phyloP scores from a whole-genome alignment of 208 protist genomes.

The Crithidia acanthocephali region DNA sequence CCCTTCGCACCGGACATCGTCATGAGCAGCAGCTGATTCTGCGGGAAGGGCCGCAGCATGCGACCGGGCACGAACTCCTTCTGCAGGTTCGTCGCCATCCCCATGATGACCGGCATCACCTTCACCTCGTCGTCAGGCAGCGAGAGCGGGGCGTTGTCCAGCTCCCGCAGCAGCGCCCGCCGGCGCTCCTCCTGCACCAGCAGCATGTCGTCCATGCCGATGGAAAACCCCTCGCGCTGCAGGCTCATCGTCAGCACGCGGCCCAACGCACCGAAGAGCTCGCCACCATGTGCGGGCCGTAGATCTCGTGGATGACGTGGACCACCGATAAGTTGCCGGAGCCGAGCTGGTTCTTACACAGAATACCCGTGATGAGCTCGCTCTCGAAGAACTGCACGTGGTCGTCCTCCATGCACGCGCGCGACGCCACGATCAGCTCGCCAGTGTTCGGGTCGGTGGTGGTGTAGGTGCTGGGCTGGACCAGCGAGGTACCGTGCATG shows the following conservation, averaged over 20 bases:
- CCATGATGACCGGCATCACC: slow-evolving; percentile 81
- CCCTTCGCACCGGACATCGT: slow-evolving; percentile 99
- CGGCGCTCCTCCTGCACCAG: slow-evolving; percentile 84
- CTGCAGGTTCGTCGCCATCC: slow-evolving; percentile 80
- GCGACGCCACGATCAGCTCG: slow-evolving; percentile 39
- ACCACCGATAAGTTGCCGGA: slow-evolving; percentile 87
- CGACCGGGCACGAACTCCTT: slow-evolving; percentile 90
- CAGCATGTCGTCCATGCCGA: slow-evolving; percentile 98
- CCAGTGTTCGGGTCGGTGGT: slow-evolving; percentile 55
- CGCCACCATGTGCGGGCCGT: slow-evolving; percentile 95
- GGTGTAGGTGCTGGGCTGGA: slow-evolving; percentile 77
- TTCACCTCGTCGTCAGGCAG: slow-evolving; percentile 79
- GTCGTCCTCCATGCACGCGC: slow-evolving; percentile 70
- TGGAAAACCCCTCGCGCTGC: slow-evolving; percentile 97
- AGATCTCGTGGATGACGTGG: slow-evolving; percentile 98
- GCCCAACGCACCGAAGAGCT: slow-evolving; percentile 95
- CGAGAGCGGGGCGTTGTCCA: slow-evolving; percentile 79
- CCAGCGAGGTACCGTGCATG: slow-evolving; percentile 87
- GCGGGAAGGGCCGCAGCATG: slow-evolving; percentile 95
- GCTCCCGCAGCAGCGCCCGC: slow-evolving; percentile 67
- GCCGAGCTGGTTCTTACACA: slow-evolving; percentile 98
- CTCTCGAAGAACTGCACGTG: slow-evolving; percentile 92
- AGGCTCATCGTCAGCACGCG: slow-evolving; percentile 96
- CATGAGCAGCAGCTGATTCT: slow-evolving; percentile 99
- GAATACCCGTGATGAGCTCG: slow-evolving; percentile 97